Conservation (phyloP, 2,329 filamentous ascomycete species). For the Colletotrichum kahawae region DNA sequence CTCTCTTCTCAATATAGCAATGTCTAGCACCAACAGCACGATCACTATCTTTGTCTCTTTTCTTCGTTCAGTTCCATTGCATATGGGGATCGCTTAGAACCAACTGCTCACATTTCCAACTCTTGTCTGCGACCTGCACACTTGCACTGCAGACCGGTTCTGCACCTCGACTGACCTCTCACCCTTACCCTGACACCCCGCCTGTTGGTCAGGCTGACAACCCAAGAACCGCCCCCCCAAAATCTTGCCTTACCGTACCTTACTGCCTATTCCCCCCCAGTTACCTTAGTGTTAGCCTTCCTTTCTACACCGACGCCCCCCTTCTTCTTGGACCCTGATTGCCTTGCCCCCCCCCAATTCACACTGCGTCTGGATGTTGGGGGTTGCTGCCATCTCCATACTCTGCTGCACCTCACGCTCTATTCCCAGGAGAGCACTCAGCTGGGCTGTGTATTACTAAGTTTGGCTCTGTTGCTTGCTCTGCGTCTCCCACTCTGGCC, state of each 20-base stretch:
- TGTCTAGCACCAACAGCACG: slow-evolving; percentile 30
- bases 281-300: background rate
- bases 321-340: slow-evolving; percentile 17
- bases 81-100: slow-evolving; percentile 35
- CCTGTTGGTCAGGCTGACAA: slow-evolving; percentile 41
- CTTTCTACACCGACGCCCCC: slow-evolving; percentile 24
- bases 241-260: slow-evolving; percentile 11
- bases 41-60: slow-evolving; percentile 33
- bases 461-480: slow-evolving; percentile 39
- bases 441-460: slow-evolving; percentile 54
- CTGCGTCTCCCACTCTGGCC: slow-evolving; percentile 7
- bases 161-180: slow-evolving; percentile 29
- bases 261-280: slow-evolving; percentile 21
- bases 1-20: slow-evolving; percentile 44
- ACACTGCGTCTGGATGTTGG: slow-evolving; percentile 29
- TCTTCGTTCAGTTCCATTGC: slow-evolving; percentile 41
- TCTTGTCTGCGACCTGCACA: background rate
- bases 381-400: slow-evolving; percentile 36
- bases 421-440: slow-evolving; percentile 36
- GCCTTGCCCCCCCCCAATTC: slow-evolving; percentile 24
- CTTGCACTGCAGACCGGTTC: slow-evolving; percentile 22
- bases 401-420: slow-evolving; percentile 31
- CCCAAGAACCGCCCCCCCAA: slow-evolving; percentile 7
- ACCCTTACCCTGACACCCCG: slow-evolving; percentile 21
- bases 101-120: slow-evolving; percentile 23